phyloP scores from a whole-genome alignment of 768 basidiomycete species.

The Russula griseocarnosa region DNA sequence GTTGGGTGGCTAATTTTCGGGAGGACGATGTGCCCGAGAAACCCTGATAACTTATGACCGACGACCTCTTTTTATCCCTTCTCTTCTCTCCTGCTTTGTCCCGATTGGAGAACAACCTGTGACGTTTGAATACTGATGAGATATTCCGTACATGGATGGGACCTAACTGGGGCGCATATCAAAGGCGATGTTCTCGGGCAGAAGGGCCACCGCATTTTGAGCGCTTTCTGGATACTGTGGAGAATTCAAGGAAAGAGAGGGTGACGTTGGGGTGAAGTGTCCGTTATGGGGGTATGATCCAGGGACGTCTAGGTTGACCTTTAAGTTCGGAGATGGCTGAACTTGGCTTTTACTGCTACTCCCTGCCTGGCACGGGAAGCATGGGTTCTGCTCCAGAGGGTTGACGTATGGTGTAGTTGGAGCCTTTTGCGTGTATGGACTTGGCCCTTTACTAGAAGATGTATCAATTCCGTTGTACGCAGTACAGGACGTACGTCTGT shows the following conservation, averaged over 20 bases:
- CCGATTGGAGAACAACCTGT: not conserved
- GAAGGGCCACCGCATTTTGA: no score
- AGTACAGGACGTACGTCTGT: no score
- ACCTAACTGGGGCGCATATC: no score
- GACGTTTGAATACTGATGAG: not conserved
- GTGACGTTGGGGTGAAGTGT: not conserved
- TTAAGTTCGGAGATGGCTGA: not conserved
- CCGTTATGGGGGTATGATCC: not conserved
- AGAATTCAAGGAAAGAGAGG: not conserved
- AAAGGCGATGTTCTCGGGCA: no score
- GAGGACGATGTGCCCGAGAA: constrained; percentile 15
- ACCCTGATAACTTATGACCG: constrained; percentile 2
- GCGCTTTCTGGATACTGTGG: not conserved
- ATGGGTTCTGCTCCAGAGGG: no score
- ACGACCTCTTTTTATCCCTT: not conserved
- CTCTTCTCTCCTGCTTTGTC: not conserved
- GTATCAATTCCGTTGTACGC: no score
- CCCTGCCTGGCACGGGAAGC: no score
- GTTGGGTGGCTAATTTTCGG: constrained; percentile 52
- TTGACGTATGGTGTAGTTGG: not conserved
- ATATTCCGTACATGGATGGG: not conserved
- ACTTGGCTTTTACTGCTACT: no score
- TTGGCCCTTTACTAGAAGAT: not conserved
- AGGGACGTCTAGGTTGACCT: not conserved
- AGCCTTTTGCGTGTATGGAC: not conserved